Percentiles rank a stretch among this genome's conserved stretches.
phyloP scores from a whole-genome alignment of 306 rosid species.

The Lagenaria siceraria region DNA sequence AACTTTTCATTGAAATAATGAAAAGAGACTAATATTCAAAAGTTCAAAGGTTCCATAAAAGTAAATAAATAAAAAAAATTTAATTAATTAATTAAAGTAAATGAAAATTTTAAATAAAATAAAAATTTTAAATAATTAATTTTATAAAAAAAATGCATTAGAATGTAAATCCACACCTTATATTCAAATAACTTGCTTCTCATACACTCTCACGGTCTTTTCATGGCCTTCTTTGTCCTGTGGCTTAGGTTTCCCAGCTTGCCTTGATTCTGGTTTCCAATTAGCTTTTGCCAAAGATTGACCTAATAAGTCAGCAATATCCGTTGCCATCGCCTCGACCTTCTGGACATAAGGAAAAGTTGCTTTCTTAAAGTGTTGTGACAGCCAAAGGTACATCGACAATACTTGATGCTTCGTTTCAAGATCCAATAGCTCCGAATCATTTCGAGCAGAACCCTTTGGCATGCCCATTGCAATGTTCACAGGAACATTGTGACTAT shows the following conservation, averaged over 20 bases:
- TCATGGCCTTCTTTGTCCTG: conserved; percentile 25
- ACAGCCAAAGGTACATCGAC: conserved; percentile 79
- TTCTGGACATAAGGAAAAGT: conserved; percentile 62
- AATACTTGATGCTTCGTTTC: conserved; percentile 84
- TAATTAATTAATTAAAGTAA: no score
- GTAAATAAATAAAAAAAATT: no score
- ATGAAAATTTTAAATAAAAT: no score
- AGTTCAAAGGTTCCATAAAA: no score
- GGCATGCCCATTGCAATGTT: conserved; percentile 83
- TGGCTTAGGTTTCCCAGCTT: conserved; percentile 29
- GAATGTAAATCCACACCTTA: conserved; percentile 6
- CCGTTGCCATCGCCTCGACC: conserved; percentile 67
- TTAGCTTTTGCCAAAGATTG: conserved; percentile 59
- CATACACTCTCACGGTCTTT: conserved; percentile 32
- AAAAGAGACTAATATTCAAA: no score
- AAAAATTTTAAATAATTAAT: no score
- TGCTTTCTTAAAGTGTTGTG: conserved; percentile 60
- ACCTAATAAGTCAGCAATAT: conserved; percentile 50
- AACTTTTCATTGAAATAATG: no score
- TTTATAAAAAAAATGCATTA: not conserved
- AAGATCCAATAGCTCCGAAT: conserved; percentile 77
- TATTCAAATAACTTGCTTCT: conserved; percentile 29
- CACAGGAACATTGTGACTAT: conserved; percentile 59
- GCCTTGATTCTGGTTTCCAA: conserved; percentile 80
- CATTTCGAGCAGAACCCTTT: conserved; percentile 51